Conservation (phyloP, 371 early-diverging fungal species). For the Mortierella sp. region DNA sequence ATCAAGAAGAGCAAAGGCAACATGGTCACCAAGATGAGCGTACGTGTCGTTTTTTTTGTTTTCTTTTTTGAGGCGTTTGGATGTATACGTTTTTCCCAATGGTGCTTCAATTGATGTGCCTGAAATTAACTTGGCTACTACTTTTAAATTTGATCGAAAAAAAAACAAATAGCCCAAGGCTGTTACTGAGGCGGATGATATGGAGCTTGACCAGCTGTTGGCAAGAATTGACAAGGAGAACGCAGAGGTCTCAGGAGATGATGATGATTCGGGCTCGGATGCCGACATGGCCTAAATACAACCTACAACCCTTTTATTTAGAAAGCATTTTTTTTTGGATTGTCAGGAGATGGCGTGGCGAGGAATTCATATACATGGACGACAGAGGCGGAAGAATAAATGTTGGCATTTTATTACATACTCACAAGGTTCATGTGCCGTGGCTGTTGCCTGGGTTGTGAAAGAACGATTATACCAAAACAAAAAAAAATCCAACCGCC, state of each 20-base stretch:
- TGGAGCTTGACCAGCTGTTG: slow-evolving; percentile 94
- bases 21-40: slow-evolving; percentile 90
- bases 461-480: too few species aligned
- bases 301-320: background rate
- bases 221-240: slow-evolving; percentile 95
- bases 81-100: too few species aligned
- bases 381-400: background rate
- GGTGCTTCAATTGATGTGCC: background rate
- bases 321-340: background rate
- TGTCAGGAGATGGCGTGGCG: background rate
- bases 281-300: slow-evolving; percentile 57
- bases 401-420: too few species aligned
- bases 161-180: slow-evolving; percentile 61
- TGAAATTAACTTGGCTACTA: background rate
- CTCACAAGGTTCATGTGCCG: too few species aligned
- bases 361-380: background rate
- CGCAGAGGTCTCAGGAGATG: slow-evolving; percentile 95
- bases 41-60: slow-evolving; percentile 27
- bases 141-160: background rate
- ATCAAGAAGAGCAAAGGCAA: slow-evolving; percentile 82
- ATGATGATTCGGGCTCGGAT: slow-evolving; percentile 82
- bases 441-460: too few species aligned
- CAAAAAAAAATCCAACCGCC: too few species aligned
- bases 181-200: slow-evolving; percentile 95
- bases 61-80: background rate